Evolutionary conservation across 164 flowering plant genomes (phyloP).

Genomic region (Vitis riparia): DNA sequence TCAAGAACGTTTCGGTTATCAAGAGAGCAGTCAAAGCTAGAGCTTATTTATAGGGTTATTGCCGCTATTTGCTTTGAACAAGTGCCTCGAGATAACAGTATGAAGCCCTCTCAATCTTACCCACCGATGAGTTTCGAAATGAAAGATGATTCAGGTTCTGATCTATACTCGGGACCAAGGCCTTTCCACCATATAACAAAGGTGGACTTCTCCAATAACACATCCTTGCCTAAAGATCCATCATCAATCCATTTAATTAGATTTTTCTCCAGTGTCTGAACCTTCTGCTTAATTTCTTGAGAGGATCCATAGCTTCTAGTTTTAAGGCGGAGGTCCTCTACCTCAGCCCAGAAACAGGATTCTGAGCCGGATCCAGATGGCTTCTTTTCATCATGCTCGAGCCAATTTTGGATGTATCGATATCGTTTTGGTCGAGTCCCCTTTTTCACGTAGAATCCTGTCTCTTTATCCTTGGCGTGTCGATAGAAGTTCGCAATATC

Average conservation of each 20-base stretch:
- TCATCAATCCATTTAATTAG: slow-evolving; percentile 25
- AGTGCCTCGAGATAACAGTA: no score
- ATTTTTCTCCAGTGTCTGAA: slow-evolving; percentile 34
- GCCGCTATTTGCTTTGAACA: no score
- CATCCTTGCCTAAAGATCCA: slow-evolving; percentile 31
- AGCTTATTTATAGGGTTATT: no score
- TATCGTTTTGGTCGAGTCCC: slow-evolving; percentile 70
- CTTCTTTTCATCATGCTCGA: slow-evolving; percentile 34
- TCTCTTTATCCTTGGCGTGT: slow-evolving; percentile 45
- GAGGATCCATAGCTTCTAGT: slow-evolving; percentile 1
- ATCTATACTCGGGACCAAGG: slow-evolving; percentile 40
- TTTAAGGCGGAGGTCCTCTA: no score
- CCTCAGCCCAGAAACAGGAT: slow-evolving; percentile 1
- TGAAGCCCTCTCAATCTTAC: no score
- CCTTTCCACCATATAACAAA: slow-evolving; percentile 68
- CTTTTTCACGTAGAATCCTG: slow-evolving; percentile 56
- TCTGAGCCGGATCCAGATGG: slow-evolving; percentile 27
- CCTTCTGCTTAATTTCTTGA: slow-evolving; percentile 28
- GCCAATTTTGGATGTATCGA: slow-evolving; percentile 64
- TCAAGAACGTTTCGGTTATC: no score
- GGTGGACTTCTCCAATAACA: slow-evolving; percentile 54
- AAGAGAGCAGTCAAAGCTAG: no score
- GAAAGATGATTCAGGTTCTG: slow-evolving; percentile 14
- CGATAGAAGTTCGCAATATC: slow-evolving; percentile 67
- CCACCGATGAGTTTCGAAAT: no score